Evolutionary conservation across 2,329 filamentous ascomycete genomes (phyloP).

Genomic region (Ascochyta rabiei): DNA sequence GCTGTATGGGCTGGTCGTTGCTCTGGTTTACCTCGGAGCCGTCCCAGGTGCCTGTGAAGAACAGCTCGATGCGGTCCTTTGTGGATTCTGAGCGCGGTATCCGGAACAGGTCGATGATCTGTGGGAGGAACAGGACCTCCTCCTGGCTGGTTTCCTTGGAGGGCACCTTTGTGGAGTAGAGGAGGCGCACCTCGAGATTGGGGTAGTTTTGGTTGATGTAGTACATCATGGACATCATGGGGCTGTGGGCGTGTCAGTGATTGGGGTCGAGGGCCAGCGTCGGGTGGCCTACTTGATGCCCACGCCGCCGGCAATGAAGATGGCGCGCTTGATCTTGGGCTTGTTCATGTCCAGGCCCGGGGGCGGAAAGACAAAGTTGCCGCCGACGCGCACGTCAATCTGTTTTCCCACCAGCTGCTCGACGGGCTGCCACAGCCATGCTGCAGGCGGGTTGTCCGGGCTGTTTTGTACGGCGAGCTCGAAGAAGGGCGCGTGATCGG

Average conservation of each 20-base stretch:
- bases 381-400: constrained; percentile 75
- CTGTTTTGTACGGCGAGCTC: constrained; percentile 81
- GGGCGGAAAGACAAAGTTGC: constrained; percentile 81
- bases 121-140: constrained; percentile 46
- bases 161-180: constrained; percentile 65
- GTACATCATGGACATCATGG: constrained; percentile 74
- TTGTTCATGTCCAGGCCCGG: constrained; percentile 49
- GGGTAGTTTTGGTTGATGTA: constrained; percentile 58
- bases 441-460: constrained; percentile 72
- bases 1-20: constrained; percentile 37
- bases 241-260: constrained; percentile 52
- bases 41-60: constrained; percentile 46
- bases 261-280: background rate
- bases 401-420: constrained; percentile 63
- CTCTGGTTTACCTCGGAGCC: constrained; percentile 30
- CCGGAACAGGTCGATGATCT: constrained; percentile 41
- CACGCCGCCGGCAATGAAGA: constrained; percentile 82
- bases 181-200: constrained; percentile 58
- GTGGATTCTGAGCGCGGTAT: constrained; percentile 33
- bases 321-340: constrained; percentile 60
- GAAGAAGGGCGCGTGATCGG: constrained; percentile 58
- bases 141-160: constrained; percentile 34
- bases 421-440: constrained; percentile 71
- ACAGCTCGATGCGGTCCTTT: constrained; percentile 43
- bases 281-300: constrained; percentile 70